Evolutionary conservation across 2,329 filamentous ascomycete species (phyloP).

Genomic region (Aspergillus thermomutatus): DNA sequence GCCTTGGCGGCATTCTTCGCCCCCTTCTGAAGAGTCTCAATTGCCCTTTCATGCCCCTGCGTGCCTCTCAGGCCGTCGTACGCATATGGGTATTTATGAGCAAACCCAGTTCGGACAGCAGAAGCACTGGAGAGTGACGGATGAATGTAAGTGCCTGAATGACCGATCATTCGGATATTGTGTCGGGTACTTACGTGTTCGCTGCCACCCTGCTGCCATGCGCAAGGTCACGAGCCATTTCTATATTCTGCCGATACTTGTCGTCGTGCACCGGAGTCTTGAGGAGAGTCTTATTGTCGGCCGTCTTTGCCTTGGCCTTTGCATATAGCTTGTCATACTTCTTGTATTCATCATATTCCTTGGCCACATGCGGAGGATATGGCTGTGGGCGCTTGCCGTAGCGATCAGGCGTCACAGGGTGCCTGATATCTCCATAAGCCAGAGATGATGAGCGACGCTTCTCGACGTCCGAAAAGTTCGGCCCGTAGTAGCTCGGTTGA

Average conservation of each 20-base stretch:
- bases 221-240: no score
- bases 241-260: no score
- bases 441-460: neutral
- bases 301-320: neutral
- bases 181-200: neutral
- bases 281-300: no score
- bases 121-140: neutral
- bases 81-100: neutral
- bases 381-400: neutral
- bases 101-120: neutral
- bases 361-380: neutral
- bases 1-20: no score
- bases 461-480: neutral
- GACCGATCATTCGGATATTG: neutral
- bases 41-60: no score
- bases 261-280: no score
- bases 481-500: slow-evolving; percentile 1
- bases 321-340: neutral
- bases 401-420: neutral
- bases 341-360: neutral
- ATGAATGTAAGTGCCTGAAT: neutral
- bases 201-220: no score
- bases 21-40: no score
- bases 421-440: neutral
- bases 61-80: neutral